Conservation (phyloP, 2,329 filamentous ascomycete species). For the Dactylellina parvicollis region DNA sequence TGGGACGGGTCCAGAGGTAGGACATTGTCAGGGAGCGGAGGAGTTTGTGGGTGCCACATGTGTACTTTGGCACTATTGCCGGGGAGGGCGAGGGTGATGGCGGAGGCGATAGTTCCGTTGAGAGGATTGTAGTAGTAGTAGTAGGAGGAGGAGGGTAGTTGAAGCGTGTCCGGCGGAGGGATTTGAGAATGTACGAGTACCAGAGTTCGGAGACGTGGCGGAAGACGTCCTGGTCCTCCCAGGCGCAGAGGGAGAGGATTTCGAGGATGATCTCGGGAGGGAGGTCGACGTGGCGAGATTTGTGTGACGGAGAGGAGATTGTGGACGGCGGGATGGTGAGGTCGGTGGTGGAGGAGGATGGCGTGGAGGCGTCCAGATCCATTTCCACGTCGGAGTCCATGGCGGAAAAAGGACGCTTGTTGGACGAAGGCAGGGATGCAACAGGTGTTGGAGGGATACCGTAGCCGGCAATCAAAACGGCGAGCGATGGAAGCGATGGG, state of each 20-base stretch:
- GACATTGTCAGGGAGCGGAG: constrained; percentile 48
- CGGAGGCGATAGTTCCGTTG: neutral
- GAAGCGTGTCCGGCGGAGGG: constrained; percentile 51
- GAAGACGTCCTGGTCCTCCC: constrained; percentile 52
- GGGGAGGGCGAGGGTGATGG: neutral
- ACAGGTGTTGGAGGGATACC: neutral
- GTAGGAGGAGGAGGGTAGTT: constrained; percentile 22
- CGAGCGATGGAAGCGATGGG: neutral
- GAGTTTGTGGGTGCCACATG: constrained; percentile 50
- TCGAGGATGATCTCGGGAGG: constrained; percentile 53
- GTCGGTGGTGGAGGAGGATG: constrained; percentile 32
- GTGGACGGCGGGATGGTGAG: constrained; percentile 43
- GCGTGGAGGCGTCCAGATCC: constrained; percentile 43
- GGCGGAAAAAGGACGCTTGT: neutral
- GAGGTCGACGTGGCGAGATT: constrained; percentile 38
- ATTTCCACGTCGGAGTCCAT: constrained; percentile 51
- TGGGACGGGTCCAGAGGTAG: constrained; percentile 50
- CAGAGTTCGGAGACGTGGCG: constrained; percentile 52
- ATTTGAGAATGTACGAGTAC: constrained; percentile 50
- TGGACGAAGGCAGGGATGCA: constrained; percentile 6
- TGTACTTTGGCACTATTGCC: constrained; percentile 14
- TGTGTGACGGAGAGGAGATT: constrained; percentile 14
- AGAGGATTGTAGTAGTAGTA: neutral
- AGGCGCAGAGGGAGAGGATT: constrained; percentile 53
- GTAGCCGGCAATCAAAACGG: neutral